phyloP scores from a whole-genome alignment of 1,139 yeast species.

The Yamadazyma taylorii region DNA sequence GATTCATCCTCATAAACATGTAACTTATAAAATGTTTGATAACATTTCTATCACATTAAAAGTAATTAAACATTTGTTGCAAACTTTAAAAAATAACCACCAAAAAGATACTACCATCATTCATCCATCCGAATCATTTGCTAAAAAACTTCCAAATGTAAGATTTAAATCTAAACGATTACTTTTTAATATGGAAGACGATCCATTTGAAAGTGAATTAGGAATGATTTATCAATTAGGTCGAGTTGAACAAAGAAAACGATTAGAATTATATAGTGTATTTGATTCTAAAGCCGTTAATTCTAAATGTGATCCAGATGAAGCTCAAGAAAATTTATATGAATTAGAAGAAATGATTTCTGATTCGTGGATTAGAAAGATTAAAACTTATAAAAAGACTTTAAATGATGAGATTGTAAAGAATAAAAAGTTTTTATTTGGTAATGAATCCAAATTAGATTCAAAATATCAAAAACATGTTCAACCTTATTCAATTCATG shows the following conservation, averaged over 20 bases:
- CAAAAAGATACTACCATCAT: slow-evolving; percentile 20
- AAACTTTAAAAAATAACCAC: slow-evolving; percentile 39
- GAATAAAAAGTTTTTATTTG: slow-evolving; percentile 53
- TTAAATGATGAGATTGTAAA: slow-evolving; percentile 47
- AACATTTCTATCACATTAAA: slow-evolving; percentile 56
- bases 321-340: slow-evolving; percentile 12
- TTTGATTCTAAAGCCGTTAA: slow-evolving; percentile 40
- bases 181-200: slow-evolving; percentile 65
- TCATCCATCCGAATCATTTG: slow-evolving; percentile 37
- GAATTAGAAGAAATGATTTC: slow-evolving; percentile 23
- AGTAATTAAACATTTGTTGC: slow-evolving; percentile 52
- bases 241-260: slow-evolving; percentile 61
- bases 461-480: slow-evolving; percentile 50
- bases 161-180: slow-evolving; percentile 49
- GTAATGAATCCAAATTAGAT: slow-evolving; percentile 45
- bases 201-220: slow-evolving; percentile 81
- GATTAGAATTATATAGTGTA: slow-evolving; percentile 56
- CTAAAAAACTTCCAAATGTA: slow-evolving; percentile 54
- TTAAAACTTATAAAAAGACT: slow-evolving; percentile 43
- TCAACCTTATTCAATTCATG: slow-evolving; percentile 56
- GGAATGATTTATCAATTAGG: slow-evolving; percentile 79
- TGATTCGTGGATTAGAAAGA: slow-evolving; percentile 49
- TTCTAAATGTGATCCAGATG: slow-evolving; percentile 6
- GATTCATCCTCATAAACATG: slow-evolving; percentile 52
- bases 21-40: slow-evolving; percentile 62